These are phyloP conservation scores for Musa balbisiana DNA, from an alignment of 202 grass and related monocot species.

Conservation along the genomic window DNA sequence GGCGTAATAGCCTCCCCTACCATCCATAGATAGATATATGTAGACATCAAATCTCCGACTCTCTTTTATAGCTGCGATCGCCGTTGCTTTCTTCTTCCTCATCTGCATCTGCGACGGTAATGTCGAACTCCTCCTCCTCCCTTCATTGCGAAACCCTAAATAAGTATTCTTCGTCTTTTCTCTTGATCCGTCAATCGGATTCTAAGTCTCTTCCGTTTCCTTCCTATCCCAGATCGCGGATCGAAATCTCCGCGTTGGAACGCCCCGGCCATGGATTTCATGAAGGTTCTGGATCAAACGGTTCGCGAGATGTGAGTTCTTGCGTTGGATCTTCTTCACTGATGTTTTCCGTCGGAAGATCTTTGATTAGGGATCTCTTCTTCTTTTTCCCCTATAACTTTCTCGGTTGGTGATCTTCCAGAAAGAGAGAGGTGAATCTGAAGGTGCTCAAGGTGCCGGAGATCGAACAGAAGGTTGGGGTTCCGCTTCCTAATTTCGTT, in stretches of 20 bases:
- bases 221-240: not conserved
- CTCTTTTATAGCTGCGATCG: not conserved
- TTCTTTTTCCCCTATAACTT: not conserved
- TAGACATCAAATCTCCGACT: not conserved
- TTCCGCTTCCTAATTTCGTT: not conserved
- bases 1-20: too few species aligned
- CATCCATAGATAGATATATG: too few species aligned
- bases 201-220: not conserved
- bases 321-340: not conserved
- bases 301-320: slow-evolving; percentile 89
- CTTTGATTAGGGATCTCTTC: slow-evolving; percentile 11
- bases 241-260: slow-evolving; percentile 13
- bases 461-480: slow-evolving; percentile 95
- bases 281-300: slow-evolving; percentile 97
- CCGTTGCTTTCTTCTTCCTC: not conserved
- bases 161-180: not conserved
- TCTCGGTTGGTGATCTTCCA: slow-evolving; percentile 24
- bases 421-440: slow-evolving; percentile 98
- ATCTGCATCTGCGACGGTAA: not conserved
- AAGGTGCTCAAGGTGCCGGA: slow-evolving; percentile 99
- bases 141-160: not conserved
- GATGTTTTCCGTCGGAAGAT: slow-evolving; percentile 9
- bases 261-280: slow-evolving; percentile 68
- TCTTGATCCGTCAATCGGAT: not conserved
- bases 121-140: not conserved